Evolutionary conservation across 2,329 filamentous ascomycete species (phyloP).

Genomic region (Elsinoe necatrix): DNA sequence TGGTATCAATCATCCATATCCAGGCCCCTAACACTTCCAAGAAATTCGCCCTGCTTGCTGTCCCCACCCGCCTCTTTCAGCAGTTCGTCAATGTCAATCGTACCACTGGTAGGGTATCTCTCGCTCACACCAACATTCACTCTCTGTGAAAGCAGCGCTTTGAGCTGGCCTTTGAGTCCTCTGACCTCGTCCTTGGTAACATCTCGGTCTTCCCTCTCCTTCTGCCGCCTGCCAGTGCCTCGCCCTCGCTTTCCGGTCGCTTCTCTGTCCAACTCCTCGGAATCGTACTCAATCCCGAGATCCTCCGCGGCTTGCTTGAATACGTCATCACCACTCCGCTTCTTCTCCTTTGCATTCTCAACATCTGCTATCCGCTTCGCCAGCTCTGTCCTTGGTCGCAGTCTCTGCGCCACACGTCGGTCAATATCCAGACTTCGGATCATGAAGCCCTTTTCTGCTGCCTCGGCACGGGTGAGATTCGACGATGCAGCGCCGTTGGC

Average conservation of each 20-base stretch:
- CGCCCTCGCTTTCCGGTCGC: slow-evolving; percentile 50
- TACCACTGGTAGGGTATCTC: slow-evolving; percentile 71
- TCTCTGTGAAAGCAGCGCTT: slow-evolving; percentile 58
- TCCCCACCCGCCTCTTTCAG: slow-evolving; percentile 38
- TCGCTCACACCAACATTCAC: slow-evolving; percentile 85
- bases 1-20: slow-evolving; percentile 26
- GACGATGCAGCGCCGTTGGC: slow-evolving; percentile 41
- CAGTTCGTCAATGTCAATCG: slow-evolving; percentile 70
- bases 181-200: slow-evolving; percentile 67
- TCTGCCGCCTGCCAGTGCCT: slow-evolving; percentile 63
- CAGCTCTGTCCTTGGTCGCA: slow-evolving; percentile 68
- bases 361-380: slow-evolving; percentile 85
- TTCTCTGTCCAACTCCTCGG: slow-evolving; percentile 66
- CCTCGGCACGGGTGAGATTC: slow-evolving; percentile 41
- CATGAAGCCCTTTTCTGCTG: slow-evolving; percentile 48
- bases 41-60: slow-evolving; percentile 55
- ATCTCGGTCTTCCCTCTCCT: slow-evolving; percentile 60
- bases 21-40: slow-evolving; percentile 49
- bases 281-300: slow-evolving; percentile 87
- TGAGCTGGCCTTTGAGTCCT: slow-evolving; percentile 62
- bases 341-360: slow-evolving; percentile 76
- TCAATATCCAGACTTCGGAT: slow-evolving; percentile 80
- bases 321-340: slow-evolving; percentile 75
- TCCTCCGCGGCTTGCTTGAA: slow-evolving; percentile 79
- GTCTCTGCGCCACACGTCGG: slow-evolving; percentile 62